These are phyloP conservation scores for Zygoascus meyerae DNA, from an alignment of 1,139 yeast species.

Conservation along the genomic window DNA sequence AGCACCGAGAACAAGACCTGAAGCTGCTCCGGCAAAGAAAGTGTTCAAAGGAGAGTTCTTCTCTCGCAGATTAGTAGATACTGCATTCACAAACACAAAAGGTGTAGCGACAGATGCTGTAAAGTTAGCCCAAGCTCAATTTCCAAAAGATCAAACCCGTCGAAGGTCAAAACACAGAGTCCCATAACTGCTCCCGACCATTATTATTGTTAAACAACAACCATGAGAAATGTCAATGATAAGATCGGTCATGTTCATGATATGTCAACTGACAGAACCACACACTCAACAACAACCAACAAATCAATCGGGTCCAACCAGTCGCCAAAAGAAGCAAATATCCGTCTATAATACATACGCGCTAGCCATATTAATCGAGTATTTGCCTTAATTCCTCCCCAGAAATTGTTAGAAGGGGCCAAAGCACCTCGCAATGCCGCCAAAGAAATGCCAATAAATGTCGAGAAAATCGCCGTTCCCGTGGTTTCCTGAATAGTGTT, in stretches of 20 bases:
- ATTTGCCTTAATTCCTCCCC: constrained; percentile 19
- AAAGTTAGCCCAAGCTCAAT: constrained; percentile 10
- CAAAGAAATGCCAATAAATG: constrained; percentile 36
- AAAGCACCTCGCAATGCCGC: constrained; percentile 39
- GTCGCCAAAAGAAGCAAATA: too few relatives aligned
- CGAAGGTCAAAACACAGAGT: too few relatives aligned
- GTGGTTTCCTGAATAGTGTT: constrained; percentile 42
- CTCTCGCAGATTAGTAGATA: constrained; percentile 41
- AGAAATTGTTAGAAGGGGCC: constrained; percentile 27
- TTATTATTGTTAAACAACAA: background rate
- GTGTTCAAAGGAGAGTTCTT: constrained; percentile 43
- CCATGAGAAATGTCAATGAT: background rate
- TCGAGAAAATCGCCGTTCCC: constrained; percentile 39
- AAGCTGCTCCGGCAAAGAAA: constrained; percentile 46
- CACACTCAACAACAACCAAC: background rate
- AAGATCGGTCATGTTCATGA: background rate
- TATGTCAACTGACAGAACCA: background rate
- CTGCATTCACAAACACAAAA: constrained; percentile 32
- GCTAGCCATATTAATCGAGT: constrained; percentile 17
- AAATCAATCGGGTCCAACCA: background rate
- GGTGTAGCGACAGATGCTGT: constrained; percentile 35
- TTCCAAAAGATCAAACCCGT: too few relatives aligned
- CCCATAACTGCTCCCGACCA: background rate
- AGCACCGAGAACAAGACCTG: constrained; percentile 44
- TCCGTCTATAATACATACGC: constrained; percentile 11